Percentiles rank a stretch among this genome's conserved stretches.
Evolutionary conservation across 805 yeast genomes (phyloP).

Genomic region (Barnettozyma wickerhamii): DNA sequence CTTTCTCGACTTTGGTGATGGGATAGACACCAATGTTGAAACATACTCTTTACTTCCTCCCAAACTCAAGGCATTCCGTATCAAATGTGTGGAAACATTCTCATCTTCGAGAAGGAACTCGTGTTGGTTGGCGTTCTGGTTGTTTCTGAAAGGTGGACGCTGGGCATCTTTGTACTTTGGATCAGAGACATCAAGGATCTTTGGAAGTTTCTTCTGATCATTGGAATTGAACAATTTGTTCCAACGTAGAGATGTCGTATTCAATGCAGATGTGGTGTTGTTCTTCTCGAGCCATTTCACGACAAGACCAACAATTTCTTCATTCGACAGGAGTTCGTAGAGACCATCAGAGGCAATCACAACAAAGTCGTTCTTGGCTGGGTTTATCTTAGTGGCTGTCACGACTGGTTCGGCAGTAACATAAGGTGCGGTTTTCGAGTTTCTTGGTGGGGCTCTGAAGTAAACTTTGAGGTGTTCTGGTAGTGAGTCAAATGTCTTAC

Average conservation of each 20-base stretch:
- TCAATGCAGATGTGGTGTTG: slow-evolving; percentile 13
- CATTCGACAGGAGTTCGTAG: slow-evolving; percentile 86
- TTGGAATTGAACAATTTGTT: slow-evolving; percentile 19
- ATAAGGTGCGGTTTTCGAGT: slow-evolving; percentile 86
- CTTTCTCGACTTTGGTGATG: slow-evolving; percentile 84
- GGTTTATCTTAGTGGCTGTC: slow-evolving; percentile 71
- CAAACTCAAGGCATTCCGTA: slow-evolving; percentile 89
- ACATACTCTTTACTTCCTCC: slow-evolving; percentile 85
- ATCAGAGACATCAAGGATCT: slow-evolving; percentile 57
- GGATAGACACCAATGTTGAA: slow-evolving; percentile 83
- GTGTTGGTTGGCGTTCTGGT: slow-evolving; percentile 27
- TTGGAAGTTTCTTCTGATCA: slow-evolving; percentile 50
- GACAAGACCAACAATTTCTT: slow-evolving; percentile 88
- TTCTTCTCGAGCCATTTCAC: slow-evolving; percentile 88
- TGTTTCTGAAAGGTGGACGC: slow-evolving; percentile 72
- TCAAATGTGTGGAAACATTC: slow-evolving; percentile 88
- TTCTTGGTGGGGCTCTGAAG: slow-evolving; percentile 71
- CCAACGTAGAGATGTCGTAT: slow-evolving; percentile 12
- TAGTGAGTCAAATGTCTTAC: slow-evolving; percentile 43
- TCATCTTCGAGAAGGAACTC: slow-evolving; percentile 70
- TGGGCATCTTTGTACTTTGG: slow-evolving; percentile 50
- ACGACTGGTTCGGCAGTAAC: slow-evolving; percentile 96
- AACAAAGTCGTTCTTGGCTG: slow-evolving; percentile 73
- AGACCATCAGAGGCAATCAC: slow-evolving; percentile 94
- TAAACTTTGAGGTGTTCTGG: slow-evolving; percentile 80